These are phyloP conservation scores for Cryoendolithus antarcticus DNA, from an alignment of 2,329 filamentous ascomycete species.

Conservation along the genomic window DNA sequence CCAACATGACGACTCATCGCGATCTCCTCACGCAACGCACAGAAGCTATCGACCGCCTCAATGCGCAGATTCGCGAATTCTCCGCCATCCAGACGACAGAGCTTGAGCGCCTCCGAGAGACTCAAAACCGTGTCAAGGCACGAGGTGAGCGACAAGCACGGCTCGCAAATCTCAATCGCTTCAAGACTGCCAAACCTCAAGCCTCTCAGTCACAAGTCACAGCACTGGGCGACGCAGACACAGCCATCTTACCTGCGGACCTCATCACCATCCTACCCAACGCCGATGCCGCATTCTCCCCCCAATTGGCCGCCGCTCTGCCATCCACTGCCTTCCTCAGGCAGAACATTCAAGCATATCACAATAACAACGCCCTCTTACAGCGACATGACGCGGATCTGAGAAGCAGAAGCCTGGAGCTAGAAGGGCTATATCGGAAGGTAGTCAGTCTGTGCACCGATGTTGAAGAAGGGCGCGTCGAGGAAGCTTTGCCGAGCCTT, in stretches of 20 bases:
- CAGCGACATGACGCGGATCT: constrained; percentile 57
- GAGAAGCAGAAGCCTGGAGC: constrained; percentile 66
- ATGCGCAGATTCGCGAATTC: constrained; percentile 66
- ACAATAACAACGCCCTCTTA: constrained; percentile 54
- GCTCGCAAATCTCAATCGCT: constrained; percentile 64
- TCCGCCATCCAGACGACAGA: constrained; percentile 69
- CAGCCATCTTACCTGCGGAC: constrained; percentile 2
- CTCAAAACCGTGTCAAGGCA: constrained; percentile 54
- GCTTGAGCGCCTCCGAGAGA: constrained; percentile 56
- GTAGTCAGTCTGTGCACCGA: constrained; percentile 80
- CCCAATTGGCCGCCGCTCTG: constrained; percentile 13
- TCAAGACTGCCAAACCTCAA: constrained; percentile 45
- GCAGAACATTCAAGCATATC: constrained; percentile 58
- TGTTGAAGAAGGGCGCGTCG: constrained; percentile 65
- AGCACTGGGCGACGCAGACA: constrained; percentile 1
- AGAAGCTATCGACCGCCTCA: constrained; percentile 67
- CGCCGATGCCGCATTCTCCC: not conserved
- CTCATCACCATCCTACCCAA: constrained; percentile 1
- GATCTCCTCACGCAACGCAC: constrained; percentile 75
- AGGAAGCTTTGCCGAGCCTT: constrained; percentile 65
- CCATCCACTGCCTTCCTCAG: constrained; percentile 34
- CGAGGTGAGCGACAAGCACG: constrained; percentile 54
- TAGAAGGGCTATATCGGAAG: constrained; percentile 77
- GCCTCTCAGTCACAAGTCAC: not conserved
- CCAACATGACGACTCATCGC: constrained; percentile 68